These are phyloP conservation scores for Sugiyamaella chiloensis DNA, from an alignment of 805 yeast species.

Conservation along the genomic window DNA sequence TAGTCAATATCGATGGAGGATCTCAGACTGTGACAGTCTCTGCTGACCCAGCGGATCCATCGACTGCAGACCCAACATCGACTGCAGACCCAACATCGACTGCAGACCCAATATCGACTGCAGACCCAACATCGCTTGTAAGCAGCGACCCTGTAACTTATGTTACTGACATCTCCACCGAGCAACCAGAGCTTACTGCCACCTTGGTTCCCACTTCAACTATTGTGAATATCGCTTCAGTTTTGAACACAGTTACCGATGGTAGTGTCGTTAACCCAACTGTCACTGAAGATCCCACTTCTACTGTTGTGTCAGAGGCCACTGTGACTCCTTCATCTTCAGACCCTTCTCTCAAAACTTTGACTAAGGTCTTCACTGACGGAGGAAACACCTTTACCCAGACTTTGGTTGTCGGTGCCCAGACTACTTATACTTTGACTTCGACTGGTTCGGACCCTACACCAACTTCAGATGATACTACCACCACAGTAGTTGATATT, in stretches of 20 bases:
- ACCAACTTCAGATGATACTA: constrained; percentile 2
- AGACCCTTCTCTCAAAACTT: not conserved
- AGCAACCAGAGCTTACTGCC: constrained; percentile 6
- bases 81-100: constrained; percentile 10
- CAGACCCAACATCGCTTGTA: not conserved
- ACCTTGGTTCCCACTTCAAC: constrained; percentile 9
- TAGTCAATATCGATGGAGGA: constrained; percentile 26
- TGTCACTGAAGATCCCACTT: constrained; percentile 16
- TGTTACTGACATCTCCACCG: constrained; percentile 9
- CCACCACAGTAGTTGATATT: constrained; percentile 2
- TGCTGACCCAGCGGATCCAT: constrained; percentile 3
- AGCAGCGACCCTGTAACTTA: not conserved
- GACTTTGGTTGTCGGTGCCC: constrained; percentile 9
- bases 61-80: constrained; percentile 7
- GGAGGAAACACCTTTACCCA: constrained; percentile 5
- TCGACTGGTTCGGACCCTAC: constrained; percentile 5
- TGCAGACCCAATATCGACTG: not conserved
- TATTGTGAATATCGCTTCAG: not conserved
- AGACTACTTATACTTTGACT: constrained; percentile 8
- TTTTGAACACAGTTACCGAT: constrained; percentile 5
- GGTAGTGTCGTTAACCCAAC: constrained; percentile 4
- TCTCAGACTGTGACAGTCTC: constrained; percentile 15
- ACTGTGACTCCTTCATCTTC: constrained; percentile 9
- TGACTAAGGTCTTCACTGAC: constrained; percentile 8
- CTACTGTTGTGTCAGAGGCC: constrained; percentile 11